These are phyloP conservation scores for Fusarium subglutinans DNA, from an alignment of 2,329 filamentous ascomycete genomes.

Conservation along the genomic window DNA sequence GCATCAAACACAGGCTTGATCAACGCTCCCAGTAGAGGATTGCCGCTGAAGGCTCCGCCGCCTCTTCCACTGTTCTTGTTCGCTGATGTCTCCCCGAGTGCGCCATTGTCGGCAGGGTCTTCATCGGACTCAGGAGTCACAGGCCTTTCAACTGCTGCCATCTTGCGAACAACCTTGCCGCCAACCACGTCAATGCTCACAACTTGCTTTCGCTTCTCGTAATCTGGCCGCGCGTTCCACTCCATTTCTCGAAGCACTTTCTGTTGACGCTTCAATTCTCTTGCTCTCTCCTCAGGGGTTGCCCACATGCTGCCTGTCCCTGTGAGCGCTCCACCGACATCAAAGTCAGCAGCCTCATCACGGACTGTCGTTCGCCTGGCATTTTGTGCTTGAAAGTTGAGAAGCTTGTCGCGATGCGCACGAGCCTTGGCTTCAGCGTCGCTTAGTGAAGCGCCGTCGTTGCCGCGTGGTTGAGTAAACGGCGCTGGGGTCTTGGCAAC, in stretches of 20 bases:
- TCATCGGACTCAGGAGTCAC: conserved; percentile 60
- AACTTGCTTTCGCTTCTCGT: conserved; percentile 86
- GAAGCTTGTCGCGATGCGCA: conserved; percentile 81
- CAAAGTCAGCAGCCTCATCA: conserved; percentile 79
- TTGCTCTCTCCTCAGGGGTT: conserved; percentile 80
- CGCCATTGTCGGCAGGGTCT: conserved; percentile 46
- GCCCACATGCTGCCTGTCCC: conserved; percentile 76
- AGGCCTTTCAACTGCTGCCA: conserved; percentile 70
- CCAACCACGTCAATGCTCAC: conserved; percentile 85
- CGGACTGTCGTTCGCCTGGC: conserved; percentile 83
- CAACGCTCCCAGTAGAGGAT: conserved; percentile 71
- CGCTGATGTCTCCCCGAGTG: conserved; percentile 47
- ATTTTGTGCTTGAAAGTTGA: conserved; percentile 87
- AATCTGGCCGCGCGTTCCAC: conserved; percentile 85
- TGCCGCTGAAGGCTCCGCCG: conserved; percentile 73
- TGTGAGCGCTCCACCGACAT: conserved; percentile 57
- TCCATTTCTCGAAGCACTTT: conserved; percentile 85
- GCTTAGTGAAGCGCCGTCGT: conserved; percentile 51
- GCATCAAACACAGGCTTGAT: conserved; percentile 70
- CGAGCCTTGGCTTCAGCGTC: conserved; percentile 75
- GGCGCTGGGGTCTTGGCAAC: conserved; percentile 68
- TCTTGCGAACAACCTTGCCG: conserved; percentile 78
- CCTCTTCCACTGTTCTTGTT: conserved; percentile 45
- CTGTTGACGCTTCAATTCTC: conserved; percentile 86
- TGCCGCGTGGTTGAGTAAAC: conserved; percentile 61